Conservation (phyloP, 2,329 filamentous ascomycete species). For the Lachnellula occidentalis region DNA sequence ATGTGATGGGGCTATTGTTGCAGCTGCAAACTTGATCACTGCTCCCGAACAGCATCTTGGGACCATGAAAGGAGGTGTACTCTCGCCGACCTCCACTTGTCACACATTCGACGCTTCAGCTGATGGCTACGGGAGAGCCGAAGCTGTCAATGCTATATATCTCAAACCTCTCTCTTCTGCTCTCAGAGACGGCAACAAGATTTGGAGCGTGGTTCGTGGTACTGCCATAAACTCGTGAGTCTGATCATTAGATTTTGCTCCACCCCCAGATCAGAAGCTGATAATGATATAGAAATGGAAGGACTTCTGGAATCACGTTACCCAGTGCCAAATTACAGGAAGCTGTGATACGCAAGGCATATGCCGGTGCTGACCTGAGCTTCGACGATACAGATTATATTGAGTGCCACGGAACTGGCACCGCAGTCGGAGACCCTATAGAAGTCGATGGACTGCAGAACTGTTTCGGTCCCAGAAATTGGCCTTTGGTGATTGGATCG, state of each 20-base stretch:
- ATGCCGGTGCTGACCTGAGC: constrained; percentile 7
- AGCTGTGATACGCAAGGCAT: constrained; percentile 14
- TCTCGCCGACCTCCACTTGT: constrained; percentile 42
- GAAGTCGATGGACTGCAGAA: constrained; percentile 10
- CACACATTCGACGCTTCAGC: constrained; percentile 54
- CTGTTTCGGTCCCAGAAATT: background rate
- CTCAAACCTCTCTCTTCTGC: constrained; percentile 57
- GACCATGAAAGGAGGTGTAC: constrained; percentile 12
- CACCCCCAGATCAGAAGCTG: constrained; percentile 1
- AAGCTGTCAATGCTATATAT: constrained; percentile 53
- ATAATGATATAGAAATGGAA: constrained; percentile 41
- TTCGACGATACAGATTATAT: constrained; percentile 7
- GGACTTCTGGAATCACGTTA: constrained; percentile 50
- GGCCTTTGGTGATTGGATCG: constrained; percentile 8
- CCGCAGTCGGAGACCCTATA: constrained; percentile 14
- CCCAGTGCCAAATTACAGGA: constrained; percentile 42
- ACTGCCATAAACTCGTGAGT: constrained; percentile 39
- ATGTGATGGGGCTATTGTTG: constrained; percentile 27
- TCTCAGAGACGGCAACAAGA: constrained; percentile 49
- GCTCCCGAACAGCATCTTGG: constrained; percentile 14
- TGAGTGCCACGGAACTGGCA: constrained; percentile 16
- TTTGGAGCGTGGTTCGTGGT: constrained; percentile 50
- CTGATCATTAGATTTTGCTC: background rate
- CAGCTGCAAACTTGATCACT: constrained; percentile 16
- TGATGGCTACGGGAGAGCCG: constrained; percentile 59